These are phyloP conservation scores for Penicillium longicatenatum DNA, from an alignment of 495 filamentous ascomycete genomes.

Conservation along the genomic window DNA sequence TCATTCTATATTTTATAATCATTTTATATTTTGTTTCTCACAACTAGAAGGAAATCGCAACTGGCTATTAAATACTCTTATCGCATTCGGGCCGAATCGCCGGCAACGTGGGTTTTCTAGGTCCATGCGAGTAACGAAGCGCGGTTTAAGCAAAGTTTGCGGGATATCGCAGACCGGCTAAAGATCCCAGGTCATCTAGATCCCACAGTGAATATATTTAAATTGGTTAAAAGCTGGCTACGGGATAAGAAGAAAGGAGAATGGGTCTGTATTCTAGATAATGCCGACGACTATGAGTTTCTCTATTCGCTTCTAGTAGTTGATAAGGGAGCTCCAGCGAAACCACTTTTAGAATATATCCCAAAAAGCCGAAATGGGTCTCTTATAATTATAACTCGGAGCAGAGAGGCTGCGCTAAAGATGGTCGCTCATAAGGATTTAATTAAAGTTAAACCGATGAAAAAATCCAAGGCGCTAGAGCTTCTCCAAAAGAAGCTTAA, in stretches of 20 bases:
- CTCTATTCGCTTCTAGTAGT: neutral
- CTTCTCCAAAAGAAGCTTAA: conserved; percentile 43
- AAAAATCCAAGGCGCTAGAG: conserved; percentile 28
- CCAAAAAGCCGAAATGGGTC: neutral
- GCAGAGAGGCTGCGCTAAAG: conserved; percentile 19
- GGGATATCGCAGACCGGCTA: conserved; percentile 38
- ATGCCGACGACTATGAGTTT: conserved; percentile 2
- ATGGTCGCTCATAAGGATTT: conserved; percentile 36
- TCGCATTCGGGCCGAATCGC: conserved; percentile 32
- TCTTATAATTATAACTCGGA: conserved; percentile 30
- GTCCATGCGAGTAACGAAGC: conserved; percentile 40
- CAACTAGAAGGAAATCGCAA: conserved; percentile 35
- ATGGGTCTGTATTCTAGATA: conserved; percentile 7
- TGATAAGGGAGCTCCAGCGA: neutral
- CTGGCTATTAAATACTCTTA: conserved; percentile 45
- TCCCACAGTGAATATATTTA: conserved; percentile 37
- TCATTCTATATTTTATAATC: neutral
- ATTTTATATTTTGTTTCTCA: conserved; percentile 13
- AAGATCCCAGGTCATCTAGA: conserved; percentile 39
- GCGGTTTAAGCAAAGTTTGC: conserved; percentile 42
- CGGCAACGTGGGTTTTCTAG: conserved; percentile 53
- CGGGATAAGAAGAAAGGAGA: conserved; percentile 2
- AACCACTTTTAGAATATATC: conserved; percentile 1
- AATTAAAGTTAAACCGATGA: conserved; percentile 40
- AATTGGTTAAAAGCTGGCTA: conserved; percentile 42